A percentile compares a stretch with the other conserved stretches of the same genome.
These are phyloP conservation scores for Neurospora sp. DNA, from an alignment of 495 filamentous ascomycete genomes.

Conservation along the genomic window DNA sequence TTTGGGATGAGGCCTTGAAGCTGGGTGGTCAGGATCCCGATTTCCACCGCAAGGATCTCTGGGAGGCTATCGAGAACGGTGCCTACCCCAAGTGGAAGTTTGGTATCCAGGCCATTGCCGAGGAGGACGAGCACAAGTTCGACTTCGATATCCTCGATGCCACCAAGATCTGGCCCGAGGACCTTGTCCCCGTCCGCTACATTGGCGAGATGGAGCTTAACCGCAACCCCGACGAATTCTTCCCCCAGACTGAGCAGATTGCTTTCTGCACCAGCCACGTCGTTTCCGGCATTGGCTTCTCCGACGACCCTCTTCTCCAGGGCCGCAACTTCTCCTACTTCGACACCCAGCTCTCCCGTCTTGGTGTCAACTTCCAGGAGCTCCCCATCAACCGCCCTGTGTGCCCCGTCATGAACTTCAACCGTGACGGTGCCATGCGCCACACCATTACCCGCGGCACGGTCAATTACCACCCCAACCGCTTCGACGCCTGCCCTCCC, in stretches of 20 bases:
- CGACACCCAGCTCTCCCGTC: conserved; percentile 74
- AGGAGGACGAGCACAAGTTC: conserved; percentile 64
- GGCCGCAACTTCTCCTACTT: conserved; percentile 82
- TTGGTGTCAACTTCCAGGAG: conserved; percentile 80
- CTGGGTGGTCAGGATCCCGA: conserved; percentile 74
- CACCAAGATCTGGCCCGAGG: conserved; percentile 89
- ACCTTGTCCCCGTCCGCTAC: conserved; percentile 65
- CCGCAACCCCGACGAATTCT: conserved; percentile 76
- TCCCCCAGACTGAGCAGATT: conserved; percentile 72
- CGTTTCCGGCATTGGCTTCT: conserved; percentile 80
- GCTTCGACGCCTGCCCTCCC: conserved; percentile 54
- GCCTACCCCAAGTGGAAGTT: conserved; percentile 75
- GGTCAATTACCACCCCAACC: conserved; percentile 88
- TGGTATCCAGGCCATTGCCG: conserved; percentile 65
- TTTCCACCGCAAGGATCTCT: conserved; percentile 78
- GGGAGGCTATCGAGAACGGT: conserved; percentile 67
- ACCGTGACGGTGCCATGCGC: conserved; percentile 61
- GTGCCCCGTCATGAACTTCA: conserved; percentile 74
- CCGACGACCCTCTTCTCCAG: conserved; percentile 72
- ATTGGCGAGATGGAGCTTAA: conserved; percentile 79
- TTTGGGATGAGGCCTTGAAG: conserved; percentile 85
- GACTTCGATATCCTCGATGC: conserved; percentile 87
- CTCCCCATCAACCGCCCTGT: conserved; percentile 69
- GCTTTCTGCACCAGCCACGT: conserved; percentile 83
- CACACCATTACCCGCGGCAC: conserved; percentile 48